phyloP scores from a whole-genome alignment of 495 filamentous ascomycete species.

The Viridothelium virens region DNA sequence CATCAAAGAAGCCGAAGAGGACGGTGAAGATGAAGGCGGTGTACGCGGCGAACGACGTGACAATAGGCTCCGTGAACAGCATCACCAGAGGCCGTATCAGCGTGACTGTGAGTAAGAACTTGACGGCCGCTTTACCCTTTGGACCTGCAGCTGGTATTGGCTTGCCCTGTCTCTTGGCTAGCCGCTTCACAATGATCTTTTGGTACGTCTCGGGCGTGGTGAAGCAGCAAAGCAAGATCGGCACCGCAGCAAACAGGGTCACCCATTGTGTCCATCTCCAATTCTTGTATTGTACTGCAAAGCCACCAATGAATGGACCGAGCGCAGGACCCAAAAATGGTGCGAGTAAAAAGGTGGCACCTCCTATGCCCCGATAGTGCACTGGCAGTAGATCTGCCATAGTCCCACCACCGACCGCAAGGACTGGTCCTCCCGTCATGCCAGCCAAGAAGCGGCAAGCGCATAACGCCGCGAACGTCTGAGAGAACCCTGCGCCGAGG shows the following conservation, averaged over 20 bases:
- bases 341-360: conserved; percentile 45
- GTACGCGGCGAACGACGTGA: conserved; percentile 46
- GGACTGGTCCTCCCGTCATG: conserved; percentile 45
- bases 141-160: conserved; percentile 25
- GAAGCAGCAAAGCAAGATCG: conserved; percentile 31
- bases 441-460: conserved; percentile 58
- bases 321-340: conserved; percentile 53
- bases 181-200: conserved; percentile 34
- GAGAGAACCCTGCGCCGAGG: conserved; percentile 51
- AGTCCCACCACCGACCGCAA: conserved; percentile 50
- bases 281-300: conserved; percentile 33
- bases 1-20: conserved; percentile 50
- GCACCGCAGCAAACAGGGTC: conserved; percentile 33
- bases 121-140: conserved; percentile 22
- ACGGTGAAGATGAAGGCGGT: conserved; percentile 46
- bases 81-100: conserved; percentile 36
- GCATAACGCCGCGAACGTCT: conserved; percentile 48
- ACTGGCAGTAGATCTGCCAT: conserved; percentile 47
- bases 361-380: conserved; percentile 39
- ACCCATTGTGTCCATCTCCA: conserved; percentile 38
- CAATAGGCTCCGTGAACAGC: conserved; percentile 42
- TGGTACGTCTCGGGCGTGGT: conserved; percentile 34
- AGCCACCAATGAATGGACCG: conserved; percentile 42
- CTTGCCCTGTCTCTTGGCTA: conserved; percentile 27
- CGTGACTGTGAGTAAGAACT: conserved; percentile 32